phyloP scores from a whole-genome alignment of 176 grass and related monocot genomes.

The Hordeum vulgare region DNA sequence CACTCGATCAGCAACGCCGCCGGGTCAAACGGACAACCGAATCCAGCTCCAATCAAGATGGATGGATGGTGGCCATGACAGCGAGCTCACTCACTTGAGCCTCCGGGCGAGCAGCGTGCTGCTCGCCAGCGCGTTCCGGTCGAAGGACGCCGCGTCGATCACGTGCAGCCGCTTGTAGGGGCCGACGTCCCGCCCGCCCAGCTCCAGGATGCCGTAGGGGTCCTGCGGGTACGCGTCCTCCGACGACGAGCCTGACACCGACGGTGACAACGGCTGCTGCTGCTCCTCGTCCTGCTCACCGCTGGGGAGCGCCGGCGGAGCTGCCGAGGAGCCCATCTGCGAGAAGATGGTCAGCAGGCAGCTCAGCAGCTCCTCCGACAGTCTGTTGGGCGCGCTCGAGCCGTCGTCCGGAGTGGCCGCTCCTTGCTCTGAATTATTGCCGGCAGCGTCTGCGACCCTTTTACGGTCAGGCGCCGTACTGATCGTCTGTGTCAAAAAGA shows the following conservation, averaged over 20 bases:
- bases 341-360: constrained; percentile 82
- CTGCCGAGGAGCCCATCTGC: constrained; percentile 28
- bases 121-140: constrained; percentile 30
- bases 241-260: constrained; percentile 56
- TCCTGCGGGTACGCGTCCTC: constrained; percentile 55
- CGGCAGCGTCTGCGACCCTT: constrained; percentile 19
- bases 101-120: constrained; percentile 47
- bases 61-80: no score
- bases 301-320: neutral
- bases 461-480: constrained; percentile 27
- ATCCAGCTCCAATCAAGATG: constrained; percentile 23
- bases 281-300: constrained; percentile 40
- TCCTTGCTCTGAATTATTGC: constrained; percentile 36
- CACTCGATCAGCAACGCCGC: neutral
- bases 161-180: constrained; percentile 59
- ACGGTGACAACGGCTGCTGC: constrained; percentile 42
- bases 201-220: constrained; percentile 73
- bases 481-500: constrained; percentile 28
- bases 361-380: constrained; percentile 83
- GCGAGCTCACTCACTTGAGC: constrained; percentile 69
- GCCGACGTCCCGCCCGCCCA: constrained; percentile 68
- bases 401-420: constrained; percentile 4
- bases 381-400: constrained; percentile 53
- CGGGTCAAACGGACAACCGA: constrained; percentile 30
- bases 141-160: constrained; percentile 48